Evolutionary conservation across 257 asterid species (phyloP), one percentile per base, ranked within the genome.

Genomic region (Scutellaria minor): DNA sequence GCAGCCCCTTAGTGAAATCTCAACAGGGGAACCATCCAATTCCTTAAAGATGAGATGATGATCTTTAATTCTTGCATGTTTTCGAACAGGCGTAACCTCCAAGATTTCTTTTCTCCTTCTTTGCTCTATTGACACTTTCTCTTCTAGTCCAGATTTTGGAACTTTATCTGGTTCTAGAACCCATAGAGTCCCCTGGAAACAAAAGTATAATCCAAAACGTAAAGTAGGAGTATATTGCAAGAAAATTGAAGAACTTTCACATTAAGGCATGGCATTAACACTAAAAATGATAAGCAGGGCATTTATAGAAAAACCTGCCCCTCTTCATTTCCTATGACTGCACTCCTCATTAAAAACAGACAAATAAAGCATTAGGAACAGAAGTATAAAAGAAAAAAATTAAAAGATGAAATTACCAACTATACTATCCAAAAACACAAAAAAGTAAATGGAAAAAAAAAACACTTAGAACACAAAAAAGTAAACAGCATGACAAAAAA

Each of bases 1-100:
- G 85, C 99, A 94, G 59, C 93, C 95, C 64, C 46, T 84, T n/a
- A 94, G 93, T 56, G 53, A 79, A 82, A 94, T 85, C 74, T 88
- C 88, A n/a, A 81, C 81, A 68, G 11, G 60, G 42, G 90, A 84
- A 77, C 87, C 86, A 88, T 89, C 96, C 14, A 85, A 65, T 53
- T 94, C 99, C 15, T 64, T 80, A 68, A 94, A 67, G 77, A 78
- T 72, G 66, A 94, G 97, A 75, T 46, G 77, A 55, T 80, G 84
- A 64, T 83, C 85, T 81, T 74, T 85, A 55, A 94, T 77, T 83
- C 71, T 83, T 40, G 88, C 97, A 76, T 82, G 77, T 81, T 84
- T 94, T 74, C 74, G 77, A 39, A 84, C 85, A 72, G 98, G 99
- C 46, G 80, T 75, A 48, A 91, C 92, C 86, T 88, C 97, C 80